These are phyloP conservation scores for Claviceps arundinis DNA, from an alignment of 2,329 filamentous ascomycete species.

Conservation along the genomic window DNA sequence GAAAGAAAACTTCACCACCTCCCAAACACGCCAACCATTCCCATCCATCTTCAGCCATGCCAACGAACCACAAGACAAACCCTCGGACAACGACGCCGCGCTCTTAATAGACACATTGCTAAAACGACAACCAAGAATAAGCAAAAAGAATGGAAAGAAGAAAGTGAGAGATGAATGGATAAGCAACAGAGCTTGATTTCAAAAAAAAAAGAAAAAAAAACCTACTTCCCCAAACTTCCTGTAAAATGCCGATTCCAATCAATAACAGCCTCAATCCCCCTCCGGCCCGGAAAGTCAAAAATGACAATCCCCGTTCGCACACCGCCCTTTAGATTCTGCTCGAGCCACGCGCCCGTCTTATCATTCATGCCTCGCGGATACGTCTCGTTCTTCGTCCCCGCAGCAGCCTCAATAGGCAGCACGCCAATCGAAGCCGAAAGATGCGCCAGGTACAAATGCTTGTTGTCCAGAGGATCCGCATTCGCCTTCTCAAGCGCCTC, in stretches of 20 bases:
- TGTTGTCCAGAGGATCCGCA: conserved; percentile 19
- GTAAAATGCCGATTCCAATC: conserved; percentile 21
- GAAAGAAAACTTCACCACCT: too few species aligned
- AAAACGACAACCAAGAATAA: neutral
- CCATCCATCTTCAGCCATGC: too few species aligned
- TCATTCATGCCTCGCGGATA: conserved; percentile 35
- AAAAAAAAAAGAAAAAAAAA: neutral
- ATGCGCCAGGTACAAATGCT: conserved; percentile 30
- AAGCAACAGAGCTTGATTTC: neutral
- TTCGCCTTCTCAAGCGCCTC: conserved; percentile 26
- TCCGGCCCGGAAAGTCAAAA: conserved; percentile 33
- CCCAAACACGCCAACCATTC: too few species aligned
- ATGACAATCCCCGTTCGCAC: conserved; percentile 32
- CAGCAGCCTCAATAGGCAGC: conserved; percentile 35
- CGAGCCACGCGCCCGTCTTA: conserved; percentile 31
- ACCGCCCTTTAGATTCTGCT: conserved; percentile 13
- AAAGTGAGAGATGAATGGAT: neutral
- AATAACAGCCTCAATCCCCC: conserved; percentile 28
- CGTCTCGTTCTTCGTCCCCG: conserved; percentile 26
- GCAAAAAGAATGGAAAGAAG: neutral
- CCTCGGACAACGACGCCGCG: too few species aligned
- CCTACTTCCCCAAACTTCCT: neutral
- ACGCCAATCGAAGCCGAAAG: conserved; percentile 35
- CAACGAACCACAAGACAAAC: too few species aligned
- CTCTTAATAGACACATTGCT: neutral